These are phyloP conservation scores for Protomyces gravidus DNA, from an alignment of 1,139 yeast genomes.

Conservation along the genomic window DNA sequence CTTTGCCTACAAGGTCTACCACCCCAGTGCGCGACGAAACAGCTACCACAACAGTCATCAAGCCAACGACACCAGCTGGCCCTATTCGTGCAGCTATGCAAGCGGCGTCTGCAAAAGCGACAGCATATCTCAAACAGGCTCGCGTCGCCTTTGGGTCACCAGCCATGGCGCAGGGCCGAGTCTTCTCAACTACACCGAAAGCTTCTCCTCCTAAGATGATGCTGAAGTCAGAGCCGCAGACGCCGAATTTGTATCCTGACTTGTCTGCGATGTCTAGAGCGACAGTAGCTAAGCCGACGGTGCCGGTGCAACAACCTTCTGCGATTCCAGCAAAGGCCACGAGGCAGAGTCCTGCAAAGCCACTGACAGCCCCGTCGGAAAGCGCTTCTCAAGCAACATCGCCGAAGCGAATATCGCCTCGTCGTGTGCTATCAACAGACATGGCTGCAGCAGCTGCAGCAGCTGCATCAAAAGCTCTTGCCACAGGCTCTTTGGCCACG, in stretches of 20 bases:
- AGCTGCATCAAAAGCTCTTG: neutral
- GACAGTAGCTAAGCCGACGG: neutral
- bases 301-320: neutral
- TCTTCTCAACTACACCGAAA: conserved; percentile 15
- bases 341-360: neutral
- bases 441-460: neutral
- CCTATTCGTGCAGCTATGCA: conserved; percentile 23
- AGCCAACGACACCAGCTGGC: neutral
- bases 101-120: conserved; percentile 25
- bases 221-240: conserved; percentile 12
- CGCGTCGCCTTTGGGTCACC: conserved; percentile 28
- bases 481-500: neutral
- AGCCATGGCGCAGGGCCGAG: conserved; percentile 9
- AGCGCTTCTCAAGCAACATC: neutral
- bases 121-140: conserved; percentile 20
- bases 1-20: neutral
- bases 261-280: neutral
- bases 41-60: neutral
- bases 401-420: neutral
- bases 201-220: conserved; percentile 6
- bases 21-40: neutral
- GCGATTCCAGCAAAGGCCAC: neutral
- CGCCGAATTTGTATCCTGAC: conserved; percentile 17
- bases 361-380: neutral
- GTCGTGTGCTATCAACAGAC: neutral